Base-by-base conservation (phyloP, 768 basidiomycete genomes). In the Omphalotus guepiniiformis region DNA sequence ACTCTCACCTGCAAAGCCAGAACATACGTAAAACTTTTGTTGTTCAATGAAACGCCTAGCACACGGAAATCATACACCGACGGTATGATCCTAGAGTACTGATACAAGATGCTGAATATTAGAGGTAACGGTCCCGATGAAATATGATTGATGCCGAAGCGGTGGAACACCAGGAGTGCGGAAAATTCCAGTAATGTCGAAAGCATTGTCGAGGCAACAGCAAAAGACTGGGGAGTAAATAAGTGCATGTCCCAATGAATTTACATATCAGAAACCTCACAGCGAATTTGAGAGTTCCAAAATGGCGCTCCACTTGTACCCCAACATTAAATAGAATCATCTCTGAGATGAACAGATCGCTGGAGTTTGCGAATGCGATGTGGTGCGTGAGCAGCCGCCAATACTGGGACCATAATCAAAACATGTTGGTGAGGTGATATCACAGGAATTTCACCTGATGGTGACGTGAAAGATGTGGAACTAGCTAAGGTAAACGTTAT, bases 391-490 rank as follows among this genome's bases (percentile, higher is more conserved):
- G 58, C 16, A 96, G 72, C 25, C 93, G 78, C 91, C 90, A 96
- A 59, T 91, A 92, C 92, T 97, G 63, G 51, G 46, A 6, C 21
- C 34, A 8, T 37, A 27, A 16, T 28, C 30, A 18, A 16, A 2
- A 25, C 3, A 7, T 15, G 32, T 19, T 34, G 8, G 11, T 27
- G 13, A 37, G 12, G 3, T 11, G 6, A 23, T 36, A 26, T 44
- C 25, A 1, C 15, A 56, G 36, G 42, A 15, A 27, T 53, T 64
- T 41, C 69, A 90, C 93, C 74, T 95, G 93, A 58, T 90, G 87
- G 62, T 94, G 79, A 44, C 79, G 80, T n/a, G 89, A 91, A 39
- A 96, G 75, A 61, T 96, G 93, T 2, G 93, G 93, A 16, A 88
- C 78, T 32, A 94, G 77, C 83, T 93, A 53, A 18, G 18, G 13